phyloP scores from a whole-genome alignment of 352 stramenopile genomes.

The Pythium insidiosum region DNA sequence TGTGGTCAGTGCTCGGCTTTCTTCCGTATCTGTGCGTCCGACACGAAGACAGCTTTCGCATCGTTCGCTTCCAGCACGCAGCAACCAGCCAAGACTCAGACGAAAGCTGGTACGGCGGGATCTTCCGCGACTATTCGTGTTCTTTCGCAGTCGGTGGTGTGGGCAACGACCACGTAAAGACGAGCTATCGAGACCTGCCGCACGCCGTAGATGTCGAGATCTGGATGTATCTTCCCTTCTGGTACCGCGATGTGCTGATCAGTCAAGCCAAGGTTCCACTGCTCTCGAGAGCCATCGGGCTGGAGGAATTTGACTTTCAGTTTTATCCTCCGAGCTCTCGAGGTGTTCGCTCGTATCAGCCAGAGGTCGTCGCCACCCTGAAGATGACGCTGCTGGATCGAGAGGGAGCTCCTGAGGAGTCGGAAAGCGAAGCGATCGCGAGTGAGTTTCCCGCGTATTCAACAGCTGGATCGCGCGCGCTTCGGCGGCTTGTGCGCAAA shows the following conservation, averaged over 20 bases:
- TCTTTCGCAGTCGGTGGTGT: slow-evolving; percentile 2
- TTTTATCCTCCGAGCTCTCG: slow-evolving; percentile 11
- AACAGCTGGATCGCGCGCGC: slow-evolving; percentile 3
- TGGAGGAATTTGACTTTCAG: slow-evolving; percentile 9
- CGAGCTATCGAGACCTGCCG: slow-evolving; percentile 8
- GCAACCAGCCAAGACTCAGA: background rate
- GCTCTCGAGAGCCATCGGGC: slow-evolving; percentile 1
- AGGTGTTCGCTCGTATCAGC: slow-evolving; percentile 2
- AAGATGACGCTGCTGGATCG: slow-evolving; percentile 2
- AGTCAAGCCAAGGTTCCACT: slow-evolving; percentile 14
- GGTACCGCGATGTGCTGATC: slow-evolving; percentile 17
- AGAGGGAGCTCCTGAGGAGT: background rate
- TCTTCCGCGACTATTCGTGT: background rate
- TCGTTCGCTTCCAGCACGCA: slow-evolving; percentile 8
- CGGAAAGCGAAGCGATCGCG: background rate
- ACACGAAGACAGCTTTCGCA: background rate
- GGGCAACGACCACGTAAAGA: slow-evolving; percentile 1
- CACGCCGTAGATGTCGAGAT: slow-evolving; percentile 20
- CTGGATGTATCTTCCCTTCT: slow-evolving; percentile 24
- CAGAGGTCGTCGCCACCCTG: slow-evolving; percentile 3
- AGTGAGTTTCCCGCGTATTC: slow-evolving; percentile 13
- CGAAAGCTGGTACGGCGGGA: background rate
- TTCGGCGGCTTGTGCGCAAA: slow-evolving; percentile 1
- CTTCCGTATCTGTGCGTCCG: slow-evolving; percentile 14
- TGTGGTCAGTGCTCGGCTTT: slow-evolving; percentile 18